Base-by-base conservation (phyloP, 305 asterid genomes). In the Rubia peregrina region DNA sequence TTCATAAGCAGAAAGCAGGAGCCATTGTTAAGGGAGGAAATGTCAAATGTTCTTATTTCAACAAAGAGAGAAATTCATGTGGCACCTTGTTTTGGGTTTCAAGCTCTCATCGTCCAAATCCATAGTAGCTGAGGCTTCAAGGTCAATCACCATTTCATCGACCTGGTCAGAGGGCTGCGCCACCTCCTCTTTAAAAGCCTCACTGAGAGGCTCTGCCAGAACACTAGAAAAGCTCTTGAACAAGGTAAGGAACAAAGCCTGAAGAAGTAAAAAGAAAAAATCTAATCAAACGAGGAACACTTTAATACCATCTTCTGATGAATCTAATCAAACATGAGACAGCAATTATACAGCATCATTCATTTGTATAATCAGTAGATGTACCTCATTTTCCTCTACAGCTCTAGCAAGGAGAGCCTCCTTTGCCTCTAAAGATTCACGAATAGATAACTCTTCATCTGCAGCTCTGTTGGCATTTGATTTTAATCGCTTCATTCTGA, bases 401-500 rank as follows among this genome's bases (percentile, higher is more conserved):
- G 98, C 98, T 78, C 88, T 87, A 9, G 81, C 88, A 79, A 91
- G 80, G 71, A 94, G 96, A 74, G 98, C 97, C 76, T 88, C 96
- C 83, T 94, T 94, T 24, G 95, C 95, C 81, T 94, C 97, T 72
- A 94, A 79, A 71, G 98, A 84, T 77, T 94, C 98, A 42, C 79
- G 81, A 57, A 78, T 70, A 71, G 95, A 86, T 78, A 83, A 67
- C 80, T 89, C 98, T 75, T 83, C 86, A 77, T 86, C 87, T 70
- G 82, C 87, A 41, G 97, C 84, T 80, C 77, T 91, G 68, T 88
- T 92, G 70, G 86, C 96, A 69, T 74, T 77, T 69, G 88, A 82
- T 70, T 88, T 90, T 82, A 94, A 75, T 21, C 99, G 96, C 81
- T 82, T 94, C 90, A 91, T 88, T 85, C 87, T 94, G 73, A 77